These are phyloP conservation scores for Karstenula rhodostoma DNA, from an alignment of 2,329 filamentous ascomycete genomes.

Conservation along the genomic window DNA sequence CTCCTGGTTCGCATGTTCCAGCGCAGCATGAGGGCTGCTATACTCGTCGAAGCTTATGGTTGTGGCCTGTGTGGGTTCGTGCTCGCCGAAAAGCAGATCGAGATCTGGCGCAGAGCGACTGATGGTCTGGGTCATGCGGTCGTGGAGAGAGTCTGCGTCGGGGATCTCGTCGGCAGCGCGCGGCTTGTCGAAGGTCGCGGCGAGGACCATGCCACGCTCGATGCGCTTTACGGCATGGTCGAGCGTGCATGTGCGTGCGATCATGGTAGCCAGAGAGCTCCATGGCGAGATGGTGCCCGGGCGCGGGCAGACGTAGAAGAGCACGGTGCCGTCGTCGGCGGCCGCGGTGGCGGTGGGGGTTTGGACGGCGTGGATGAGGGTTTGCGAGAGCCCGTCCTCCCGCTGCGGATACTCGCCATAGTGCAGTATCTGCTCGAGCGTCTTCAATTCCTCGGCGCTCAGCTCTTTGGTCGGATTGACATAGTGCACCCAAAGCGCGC, in stretches of 20 bases:
- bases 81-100: constrained; percentile 79
- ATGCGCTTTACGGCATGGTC: constrained; percentile 76
- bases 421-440: constrained; percentile 66
- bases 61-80: constrained; percentile 69
- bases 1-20: constrained; percentile 83
- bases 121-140: constrained; percentile 94
- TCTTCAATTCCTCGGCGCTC: constrained; percentile 55
- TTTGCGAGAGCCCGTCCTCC: constrained; percentile 54
- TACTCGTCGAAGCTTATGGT: constrained; percentile 75
- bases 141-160: constrained; percentile 78
- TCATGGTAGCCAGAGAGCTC: constrained; percentile 96
- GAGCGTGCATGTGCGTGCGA: constrained; percentile 89
- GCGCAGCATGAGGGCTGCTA: constrained; percentile 71
- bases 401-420: constrained; percentile 64
- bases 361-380: constrained; percentile 56
- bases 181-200: constrained; percentile 66
- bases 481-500: constrained; percentile 62
- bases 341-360: constrained; percentile 56
- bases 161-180: constrained; percentile 61
- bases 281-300: constrained; percentile 89
- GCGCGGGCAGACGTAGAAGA: constrained; percentile 80
- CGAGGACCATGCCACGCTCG: constrained; percentile 84
- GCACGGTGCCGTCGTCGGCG: constrained; percentile 60
- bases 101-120: constrained; percentile 72
- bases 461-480: constrained; percentile 54